Base-by-base conservation (phyloP, 2,329 filamentous ascomycete species). In the Aspergillus proliferans region DNA sequence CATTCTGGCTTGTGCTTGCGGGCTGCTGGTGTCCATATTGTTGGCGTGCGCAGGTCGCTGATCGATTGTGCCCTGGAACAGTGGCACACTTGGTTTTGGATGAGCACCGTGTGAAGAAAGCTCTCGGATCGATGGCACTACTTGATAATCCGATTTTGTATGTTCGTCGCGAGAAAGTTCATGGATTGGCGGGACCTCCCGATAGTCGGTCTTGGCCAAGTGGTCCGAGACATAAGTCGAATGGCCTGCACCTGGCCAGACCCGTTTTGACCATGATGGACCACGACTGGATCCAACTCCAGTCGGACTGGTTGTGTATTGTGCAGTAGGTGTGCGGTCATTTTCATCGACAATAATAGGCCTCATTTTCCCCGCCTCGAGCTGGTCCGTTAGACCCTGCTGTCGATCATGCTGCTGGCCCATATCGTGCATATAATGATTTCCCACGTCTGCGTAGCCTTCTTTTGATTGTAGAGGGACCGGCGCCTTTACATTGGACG, bases 391-490 rank as follows among this genome's bases (percentile, higher is more conserved):
- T 28, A 65, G 51, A 39, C 52, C 59, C 36, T 66, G 60, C 24
- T 63, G 65, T 34, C 71, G 68, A 39, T 74, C 66, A 54, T 74
- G 71, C 15, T 60, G 62, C 28, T 67, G 67, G 44, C 56, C 62
- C 19, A 65, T 53, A 44, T 73, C 71, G 38, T 69, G 65, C 41
- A 68, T 46, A 53, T 71, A 73, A 22, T 69, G 67, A 39, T 50
- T 52, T 46, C 55, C 52, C n/a, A 65, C 58, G 34, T 74, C 70
- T 19, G 63, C 53, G 54, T 73, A 78, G 10, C 75, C 77, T 56
- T 91, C 88, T 70, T 94, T 95, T 18, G 89, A 91, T 70, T 94
- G 88, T 45, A 95, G 78, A 51, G 86, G 87, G 57, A 91, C 79
- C 45, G 84, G 81, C 45, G 77, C 72, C 58, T 84, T 81, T 58